Base-by-base conservation (phyloP, 441 rosid species). In the Populus hybrid region DNA sequence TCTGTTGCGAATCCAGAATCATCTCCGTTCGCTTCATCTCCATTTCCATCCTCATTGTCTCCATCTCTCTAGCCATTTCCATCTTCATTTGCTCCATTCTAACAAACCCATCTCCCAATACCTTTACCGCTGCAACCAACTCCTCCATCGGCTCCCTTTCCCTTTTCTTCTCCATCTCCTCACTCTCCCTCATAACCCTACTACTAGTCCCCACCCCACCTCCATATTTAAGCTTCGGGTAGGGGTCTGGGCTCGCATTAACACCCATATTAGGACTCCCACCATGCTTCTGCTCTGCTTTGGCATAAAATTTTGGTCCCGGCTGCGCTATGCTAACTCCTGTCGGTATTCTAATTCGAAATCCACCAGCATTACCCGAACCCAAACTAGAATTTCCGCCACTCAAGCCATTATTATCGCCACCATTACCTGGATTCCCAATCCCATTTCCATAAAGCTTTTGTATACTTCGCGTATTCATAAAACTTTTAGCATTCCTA, bases 11-110 rank as follows among this genome's bases (percentile, higher is more conserved):
- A 26, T 93, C 95, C 78, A 95, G 78, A 73, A 95, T 88, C 98
- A 93, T 89, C 83, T 90, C 88, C 0, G 97, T 93, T 26, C 93
- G 84, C 88, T 95, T 93, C 92, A 92, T 88, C 86, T 95, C 99
- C 90, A 90, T 95, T 12, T 95, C 97, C 94, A 93, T 93, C 74
- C 97, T 87, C 97, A 88, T 93, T 0, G 84, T 84, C 82, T 95
- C 99, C 2, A 95, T 84, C 85, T 93, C 99, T 78, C 88, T 90
- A 0, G 87, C 89, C 97, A 92, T 90, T 77, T 95, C 97, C 93
- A 93, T 95, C 84, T 30, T 30, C 32, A 30, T 30, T 30, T 30
- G 32, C 32, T 30, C 32, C 32, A 30, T 30, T 30, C 32, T 30
- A 30, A 30, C 32, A 30, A 30, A 30, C 32, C 32, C 32, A 30